Evolutionary conservation across 2,329 filamentous ascomycete species (phyloP), one percentile per base, ranked within the genome.

Genomic region (Dryadomyces quercivorus): DNA sequence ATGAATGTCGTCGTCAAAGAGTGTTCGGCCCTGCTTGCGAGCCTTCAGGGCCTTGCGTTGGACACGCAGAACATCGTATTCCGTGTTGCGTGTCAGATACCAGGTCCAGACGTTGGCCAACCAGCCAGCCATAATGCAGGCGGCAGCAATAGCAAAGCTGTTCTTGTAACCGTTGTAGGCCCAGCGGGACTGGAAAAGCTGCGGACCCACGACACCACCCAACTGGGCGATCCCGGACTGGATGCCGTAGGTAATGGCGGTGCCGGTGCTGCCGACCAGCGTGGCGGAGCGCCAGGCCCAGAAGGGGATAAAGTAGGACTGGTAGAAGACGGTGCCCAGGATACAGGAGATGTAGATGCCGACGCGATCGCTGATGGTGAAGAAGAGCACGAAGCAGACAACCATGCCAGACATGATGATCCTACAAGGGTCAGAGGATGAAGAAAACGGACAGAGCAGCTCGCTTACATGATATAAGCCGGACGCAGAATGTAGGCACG

Each of bases 271-370:
- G 2, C 72, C 71, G 1, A 62, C 60, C 1, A 73, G 61, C 10
- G 70, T 70, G 3, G 69, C 67, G 3, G 70, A 71, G 44, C 71
- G 65, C 70, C 70, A 73, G 22, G 67, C 67, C 71, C 71, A 75
- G 58, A 74, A 73, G 0, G 72, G 68, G 15, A 75, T 70, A 55
- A 73, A 73, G 54, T 70, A 73, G 3, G 65, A 60, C 9, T 64
- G 63, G 56, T 73, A 74, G 55, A 74, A 73, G 52, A 70, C 64
- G 0, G 66, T 70, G 5, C 72, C 71, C 13, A 76, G 65, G 7
- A 70, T 66, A 56, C 71, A 72, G 5, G 70, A 68, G 2, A 69
- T 63, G 58, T 75, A 76, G 8, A 72, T 69, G 0, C 67, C 71
- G 12, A 66, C 62, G n/a, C 65, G 63, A 42, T 65, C 66, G 4